phyloP scores from a whole-genome alignment of 2,329 filamentous ascomycete genomes.

The Pseudomassariella vexata region DNA sequence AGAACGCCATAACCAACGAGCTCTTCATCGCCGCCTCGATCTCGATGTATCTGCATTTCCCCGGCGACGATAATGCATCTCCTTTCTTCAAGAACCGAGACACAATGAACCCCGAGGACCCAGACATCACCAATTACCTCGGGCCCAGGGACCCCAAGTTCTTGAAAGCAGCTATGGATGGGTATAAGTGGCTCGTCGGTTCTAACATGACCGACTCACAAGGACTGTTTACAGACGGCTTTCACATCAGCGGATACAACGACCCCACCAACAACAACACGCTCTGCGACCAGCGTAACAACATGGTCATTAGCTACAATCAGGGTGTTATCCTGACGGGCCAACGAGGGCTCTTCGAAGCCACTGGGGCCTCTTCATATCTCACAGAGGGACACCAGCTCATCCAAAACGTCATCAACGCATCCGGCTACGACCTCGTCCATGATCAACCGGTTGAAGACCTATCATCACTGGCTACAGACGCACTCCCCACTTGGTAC shows the following conservation, averaged over 20 bases:
- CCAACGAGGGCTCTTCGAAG: constrained; percentile 72
- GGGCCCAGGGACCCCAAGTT: constrained; percentile 53
- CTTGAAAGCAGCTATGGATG: constrained; percentile 67
- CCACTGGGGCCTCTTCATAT: constrained; percentile 66
- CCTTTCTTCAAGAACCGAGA: constrained; percentile 48
- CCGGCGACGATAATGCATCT: constrained; percentile 68
- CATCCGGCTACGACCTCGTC: constrained; percentile 68
- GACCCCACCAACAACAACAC: constrained; percentile 58
- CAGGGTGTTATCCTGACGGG: constrained; percentile 86
- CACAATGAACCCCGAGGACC: constrained; percentile 13
- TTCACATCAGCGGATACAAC: constrained; percentile 68
- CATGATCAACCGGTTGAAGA: constrained; percentile 36
- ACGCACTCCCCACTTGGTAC: constrained; percentile 52
- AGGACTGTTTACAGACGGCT: constrained; percentile 81
- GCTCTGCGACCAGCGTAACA: constrained; percentile 73
- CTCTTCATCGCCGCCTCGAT: constrained; percentile 81
- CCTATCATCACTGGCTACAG: constrained; percentile 22
- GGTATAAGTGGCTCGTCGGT: constrained; percentile 72
- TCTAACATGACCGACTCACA: constrained; percentile 75
- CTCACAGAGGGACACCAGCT: constrained; percentile 76
- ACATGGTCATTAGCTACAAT: constrained; percentile 94
- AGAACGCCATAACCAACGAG: constrained; percentile 94
- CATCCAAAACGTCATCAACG: constrained; percentile 65
- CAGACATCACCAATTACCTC: constrained; percentile 27
- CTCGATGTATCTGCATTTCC: constrained; percentile 85